Evolutionary conservation across 352 stramenopile species (phyloP), one percentile per base, ranked within the genome.

Genomic region (Phytophthora melonis): DNA sequence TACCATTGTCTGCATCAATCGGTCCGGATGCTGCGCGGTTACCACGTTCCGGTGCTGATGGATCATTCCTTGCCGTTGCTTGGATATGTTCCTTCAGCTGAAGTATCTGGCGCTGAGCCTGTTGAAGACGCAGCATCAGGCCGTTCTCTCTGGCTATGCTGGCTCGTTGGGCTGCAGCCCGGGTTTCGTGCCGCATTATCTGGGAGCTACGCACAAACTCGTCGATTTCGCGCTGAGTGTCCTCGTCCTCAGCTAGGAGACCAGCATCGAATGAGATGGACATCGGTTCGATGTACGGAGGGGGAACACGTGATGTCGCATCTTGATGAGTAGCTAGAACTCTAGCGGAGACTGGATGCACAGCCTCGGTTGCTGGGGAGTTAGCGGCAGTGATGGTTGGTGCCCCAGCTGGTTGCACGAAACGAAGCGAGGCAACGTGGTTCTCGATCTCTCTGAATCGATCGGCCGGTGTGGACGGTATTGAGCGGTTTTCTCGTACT

Each of bases 91-190:
- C 69, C 41, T 91, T 91, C 54, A 96, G 70, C 45, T 88, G 70
- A 16, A 92, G 27, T 55, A 95, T 89, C 30, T 94, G 85, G 10
- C 85, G 78, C 25, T 96, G 83, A 14, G 88, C 84, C 54, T 92
- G 86, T 52, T 94, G 87, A 36, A 96, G 79, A 50, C 82, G 85
- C 25, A 94, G 57, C 5, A 81, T 63, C 4, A 96, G 59, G 25
- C 87, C 82, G 34, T 74, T 89, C 58, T 96, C 89, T 68, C 84
- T 91, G 52, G 64, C 62, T 11, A 68, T 66, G 47, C 72, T 92
- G 7, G 77, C 66, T 64, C 77, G 77, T 47, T 81, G 64, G 2
- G 23, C 30, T 10, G 65, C 63, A 23, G 63, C 57, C 23, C 69
- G 76, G 1, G 79, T 75, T 6, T 84, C 78, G 21, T 77, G 64